These are phyloP conservation scores for Debaryomyces sp. DNA, from an alignment of 1,139 yeast species.

Conservation along the genomic window DNA sequence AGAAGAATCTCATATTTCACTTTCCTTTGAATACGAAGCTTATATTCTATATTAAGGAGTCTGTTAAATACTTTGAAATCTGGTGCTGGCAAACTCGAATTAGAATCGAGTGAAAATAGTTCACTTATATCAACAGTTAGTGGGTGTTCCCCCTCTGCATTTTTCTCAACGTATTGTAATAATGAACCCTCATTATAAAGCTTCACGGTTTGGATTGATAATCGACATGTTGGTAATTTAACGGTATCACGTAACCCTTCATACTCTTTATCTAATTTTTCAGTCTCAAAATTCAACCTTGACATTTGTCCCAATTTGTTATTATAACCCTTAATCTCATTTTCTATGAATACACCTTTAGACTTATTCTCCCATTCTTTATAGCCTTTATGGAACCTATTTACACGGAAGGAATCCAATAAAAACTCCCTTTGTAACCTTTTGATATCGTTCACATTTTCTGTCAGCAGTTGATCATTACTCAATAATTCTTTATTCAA, in stretches of 20 bases:
- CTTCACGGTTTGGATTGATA: conserved; percentile 34
- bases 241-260: conserved; percentile 28
- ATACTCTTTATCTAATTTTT: conserved; percentile 23
- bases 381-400: conserved; percentile 32
- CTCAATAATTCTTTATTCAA: conserved; percentile 10
- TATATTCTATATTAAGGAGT: conserved; percentile 38
- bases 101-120: conserved; percentile 32
- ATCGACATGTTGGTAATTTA: conserved; percentile 30
- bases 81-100: conserved; percentile 30
- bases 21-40: conserved; percentile 34
- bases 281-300: conserved; percentile 29
- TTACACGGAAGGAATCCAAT: conserved; percentile 39
- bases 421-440: conserved; percentile 26
- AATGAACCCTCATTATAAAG: conserved; percentile 25
- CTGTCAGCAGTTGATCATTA: neutral
- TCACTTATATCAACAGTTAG: conserved; percentile 21
- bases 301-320: conserved; percentile 32
- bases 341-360: conserved; percentile 23
- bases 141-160: conserved; percentile 19
- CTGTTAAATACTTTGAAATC: conserved; percentile 31
- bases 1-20: conserved; percentile 40
- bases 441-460: conserved; percentile 5
- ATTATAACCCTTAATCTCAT: conserved; percentile 34
- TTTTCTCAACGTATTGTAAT: conserved; percentile 18
- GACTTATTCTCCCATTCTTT: conserved; percentile 33